Conservation (phyloP, 1,284 basidiomycete species). For the Irpex rosettiformis region DNA sequence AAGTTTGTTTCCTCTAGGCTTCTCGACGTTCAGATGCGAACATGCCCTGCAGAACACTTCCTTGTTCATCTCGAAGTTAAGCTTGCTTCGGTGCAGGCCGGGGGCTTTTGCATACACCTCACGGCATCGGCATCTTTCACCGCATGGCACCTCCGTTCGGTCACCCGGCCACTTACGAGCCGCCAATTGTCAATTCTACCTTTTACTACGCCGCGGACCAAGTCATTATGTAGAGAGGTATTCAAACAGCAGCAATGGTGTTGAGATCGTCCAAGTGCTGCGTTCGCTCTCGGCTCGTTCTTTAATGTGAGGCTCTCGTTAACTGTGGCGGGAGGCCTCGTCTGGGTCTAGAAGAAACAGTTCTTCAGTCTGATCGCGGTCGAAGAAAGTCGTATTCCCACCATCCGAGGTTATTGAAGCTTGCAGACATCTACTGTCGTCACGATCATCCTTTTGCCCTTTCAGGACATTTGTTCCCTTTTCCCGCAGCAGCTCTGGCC, state of each 20-base stretch:
- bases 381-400: slow-evolving; percentile 2
- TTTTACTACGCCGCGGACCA: slow-evolving; percentile 7
- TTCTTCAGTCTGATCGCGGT: neutral
- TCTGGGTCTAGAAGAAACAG: neutral
- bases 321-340: neutral
- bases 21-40: slow-evolving; percentile 4
- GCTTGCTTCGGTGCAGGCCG: slow-evolving; percentile 4
- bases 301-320: neutral
- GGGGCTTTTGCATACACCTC: slow-evolving; percentile 3
- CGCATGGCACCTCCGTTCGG: slow-evolving; percentile 14
- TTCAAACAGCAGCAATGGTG: neutral
- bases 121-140: slow-evolving; percentile 11
- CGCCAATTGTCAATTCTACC: slow-evolving; percentile 6
- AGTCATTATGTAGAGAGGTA: neutral
- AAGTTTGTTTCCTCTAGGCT: slow-evolving; percentile 6
- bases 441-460: slow-evolving; percentile 8
- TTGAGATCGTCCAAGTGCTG: neutral
- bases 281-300: neutral
- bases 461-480: slow-evolving; percentile 10
- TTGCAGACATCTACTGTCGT: slow-evolving; percentile 5
- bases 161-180: slow-evolving; percentile 13
- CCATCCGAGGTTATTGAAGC: slow-evolving; percentile 2
- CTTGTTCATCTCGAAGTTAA: neutral
- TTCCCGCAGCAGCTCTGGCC: slow-evolving; percentile 7
- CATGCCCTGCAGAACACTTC: neutral